Evolutionary conservation across 1,139 yeast species (phyloP), one percentile per base, ranked within the genome.

Genomic region (Kodamaea ohmeri): DNA sequence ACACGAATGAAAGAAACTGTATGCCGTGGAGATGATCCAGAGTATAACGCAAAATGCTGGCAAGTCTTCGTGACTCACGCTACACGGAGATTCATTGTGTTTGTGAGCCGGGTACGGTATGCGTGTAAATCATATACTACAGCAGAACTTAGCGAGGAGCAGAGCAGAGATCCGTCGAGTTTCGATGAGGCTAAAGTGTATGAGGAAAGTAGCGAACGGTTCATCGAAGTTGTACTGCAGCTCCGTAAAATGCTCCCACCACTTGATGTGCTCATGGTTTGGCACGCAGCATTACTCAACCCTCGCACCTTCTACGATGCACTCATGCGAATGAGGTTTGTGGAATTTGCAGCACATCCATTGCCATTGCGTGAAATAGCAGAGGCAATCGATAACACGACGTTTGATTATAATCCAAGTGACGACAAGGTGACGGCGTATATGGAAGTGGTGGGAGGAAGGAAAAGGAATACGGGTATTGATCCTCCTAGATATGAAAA

Each of bases 261-360:
- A 2, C 44, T 65, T 29, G 73, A 67, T 41, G 60, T 68, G 4
- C 37, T 66, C n/a, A 53, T 67, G 63, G 66, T 67, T 1, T 68
- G 73, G 73, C 72, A 30, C 12, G 33, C 24, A 4, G n/a, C 20
- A 6, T 13, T 30, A 6, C 33, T 30, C 16, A 30, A 19, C 15
- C 67, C 67, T 2, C 45, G 48, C 20, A 44, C 59, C 1, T 59
- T 49, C 38, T 56, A 61, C 40, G 69, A 65, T 34, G 56, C 56
- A 21, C 55, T 59, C 25, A 39, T 49, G n/a, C 52, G 67, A 19
- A 52, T 54, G 39, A 46, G 54, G n/a, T 24, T 24, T n/a, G 26
- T 24, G 6, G 26, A 24, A 7, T 30, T 30, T 30, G 16, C 25
- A 6, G 8, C n/a, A 12, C 13, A 19, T n/a, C 33, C 33, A 17